These are phyloP conservation scores for Massarina eburnea DNA, from an alignment of 2,329 filamentous ascomycete genomes.

Conservation along the genomic window DNA sequence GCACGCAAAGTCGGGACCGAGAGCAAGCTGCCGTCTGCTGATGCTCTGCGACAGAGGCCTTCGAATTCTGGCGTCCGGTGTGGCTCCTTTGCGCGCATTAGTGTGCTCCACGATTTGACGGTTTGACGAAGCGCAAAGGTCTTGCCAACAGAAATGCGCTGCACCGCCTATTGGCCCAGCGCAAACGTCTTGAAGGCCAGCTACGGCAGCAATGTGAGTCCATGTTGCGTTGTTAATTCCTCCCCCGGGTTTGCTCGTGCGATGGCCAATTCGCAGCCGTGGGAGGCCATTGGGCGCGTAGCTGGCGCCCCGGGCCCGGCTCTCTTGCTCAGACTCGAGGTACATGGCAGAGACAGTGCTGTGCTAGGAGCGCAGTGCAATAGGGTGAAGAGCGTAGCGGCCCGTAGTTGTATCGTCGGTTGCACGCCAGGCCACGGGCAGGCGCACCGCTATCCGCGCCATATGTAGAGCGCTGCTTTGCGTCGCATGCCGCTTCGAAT, in stretches of 20 bases:
- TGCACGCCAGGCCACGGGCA: slow-evolving; percentile 12
- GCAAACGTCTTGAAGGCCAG: slow-evolving; percentile 21
- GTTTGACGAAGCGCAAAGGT: slow-evolving; percentile 2
- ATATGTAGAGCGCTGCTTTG: slow-evolving; percentile 20
- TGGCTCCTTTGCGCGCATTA: slow-evolving; percentile 25
- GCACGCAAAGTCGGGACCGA: slow-evolving; percentile 27
- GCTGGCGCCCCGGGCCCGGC: slow-evolving; percentile 19
- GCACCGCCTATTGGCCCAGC: slow-evolving; percentile 30
- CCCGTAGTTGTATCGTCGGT: slow-evolving; percentile 16
- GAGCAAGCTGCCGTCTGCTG: slow-evolving; percentile 13
- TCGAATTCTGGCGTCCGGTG: slow-evolving; percentile 3
- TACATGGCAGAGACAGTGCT: slow-evolving; percentile 24
- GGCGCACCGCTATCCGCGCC: slow-evolving; percentile 13
- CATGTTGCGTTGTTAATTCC: slow-evolving; percentile 18
- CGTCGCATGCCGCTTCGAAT: slow-evolving; percentile 3
- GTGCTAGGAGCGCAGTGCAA: slow-evolving; percentile 17
- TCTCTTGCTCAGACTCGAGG: slow-evolving; percentile 16
- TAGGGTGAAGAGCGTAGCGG: slow-evolving; percentile 20
- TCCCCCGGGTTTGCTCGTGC: slow-evolving; percentile 23
- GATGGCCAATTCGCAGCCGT: slow-evolving; percentile 28
- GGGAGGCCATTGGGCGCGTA: slow-evolving; percentile 33
- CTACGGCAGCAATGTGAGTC: slow-evolving; percentile 21
- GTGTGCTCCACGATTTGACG: slow-evolving; percentile 20
- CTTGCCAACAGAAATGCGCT: slow-evolving; percentile 25
- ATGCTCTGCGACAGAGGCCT: slow-evolving; percentile 15